A percentile compares a stretch with the other conserved stretches of the same genome.
Evolutionary conservation across 2,329 filamentous ascomycete genomes (phyloP).

Genomic region (Geoglossum cookeanum): DNA sequence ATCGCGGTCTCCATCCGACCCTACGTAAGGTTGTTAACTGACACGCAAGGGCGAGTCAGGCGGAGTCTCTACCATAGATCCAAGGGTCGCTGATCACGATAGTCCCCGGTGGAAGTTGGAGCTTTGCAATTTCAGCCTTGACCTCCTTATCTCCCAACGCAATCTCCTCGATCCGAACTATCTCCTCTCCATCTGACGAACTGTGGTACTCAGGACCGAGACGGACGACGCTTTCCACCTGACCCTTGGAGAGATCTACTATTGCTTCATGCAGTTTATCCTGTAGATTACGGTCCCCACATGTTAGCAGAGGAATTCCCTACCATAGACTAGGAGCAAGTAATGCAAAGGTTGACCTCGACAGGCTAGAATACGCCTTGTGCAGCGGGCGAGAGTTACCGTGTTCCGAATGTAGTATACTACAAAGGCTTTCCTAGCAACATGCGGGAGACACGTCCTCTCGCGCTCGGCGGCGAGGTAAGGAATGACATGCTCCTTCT

Average conservation of each 20-base stretch:
- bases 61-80: conserved; percentile 34
- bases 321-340: no score
- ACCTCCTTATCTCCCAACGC: conserved; percentile 36
- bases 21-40: conserved; percentile 13
- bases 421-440: conserved; percentile 33
- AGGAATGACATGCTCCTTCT: conserved; percentile 31
- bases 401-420: conserved; percentile 42
- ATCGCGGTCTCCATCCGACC: conserved; percentile 32
- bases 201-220: conserved; percentile 39
- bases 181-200: conserved; percentile 39
- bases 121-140: conserved; percentile 39
- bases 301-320: not conserved
- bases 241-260: conserved; percentile 30
- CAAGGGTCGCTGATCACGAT: conserved; percentile 42
- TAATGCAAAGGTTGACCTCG: not conserved
- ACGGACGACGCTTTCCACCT: conserved; percentile 37
- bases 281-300: conserved; percentile 16
- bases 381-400: conserved; percentile 20
- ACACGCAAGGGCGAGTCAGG: conserved; percentile 1
- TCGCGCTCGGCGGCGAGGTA: conserved; percentile 31
- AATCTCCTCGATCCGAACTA: conserved; percentile 36
- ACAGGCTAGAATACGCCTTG: not conserved
- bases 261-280: conserved; percentile 43
- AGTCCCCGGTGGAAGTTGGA: conserved; percentile 39
- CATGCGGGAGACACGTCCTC: conserved; percentile 20